These are phyloP conservation scores for Discostella stelligera DNA, from an alignment of 352 stramenopile genomes.

Conservation along the genomic window DNA sequence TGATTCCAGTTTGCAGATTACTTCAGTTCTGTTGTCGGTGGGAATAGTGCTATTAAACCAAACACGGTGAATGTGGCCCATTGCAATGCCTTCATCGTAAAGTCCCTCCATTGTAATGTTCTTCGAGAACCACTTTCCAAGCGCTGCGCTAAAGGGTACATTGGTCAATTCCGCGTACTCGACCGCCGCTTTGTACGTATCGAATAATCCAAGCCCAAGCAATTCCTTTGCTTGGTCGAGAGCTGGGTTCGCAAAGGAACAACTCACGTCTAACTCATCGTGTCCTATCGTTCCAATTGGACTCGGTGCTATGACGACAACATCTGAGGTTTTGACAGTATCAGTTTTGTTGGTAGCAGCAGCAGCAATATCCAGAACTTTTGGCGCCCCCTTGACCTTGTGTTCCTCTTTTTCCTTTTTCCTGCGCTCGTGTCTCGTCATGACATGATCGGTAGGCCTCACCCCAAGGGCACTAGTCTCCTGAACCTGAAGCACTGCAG, in stretches of 20 bases:
- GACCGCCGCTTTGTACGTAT: not conserved
- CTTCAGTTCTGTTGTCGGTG: not conserved
- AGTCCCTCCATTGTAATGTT: not conserved
- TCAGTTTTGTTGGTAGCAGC: not conserved
- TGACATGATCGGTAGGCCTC: not conserved
- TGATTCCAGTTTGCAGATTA: not conserved
- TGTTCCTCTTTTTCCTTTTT: not conserved
- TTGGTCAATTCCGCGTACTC: constrained; percentile 3
- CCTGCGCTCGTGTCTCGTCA: not conserved
- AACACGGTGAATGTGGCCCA: not conserved
- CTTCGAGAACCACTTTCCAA: constrained; percentile 1
- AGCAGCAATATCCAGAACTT: not conserved
- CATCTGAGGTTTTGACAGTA: not conserved
- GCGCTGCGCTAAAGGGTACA: not conserved
- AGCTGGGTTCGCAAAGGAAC: not conserved
- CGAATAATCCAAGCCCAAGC: not conserved
- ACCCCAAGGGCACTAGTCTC: not conserved
- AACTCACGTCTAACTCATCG: not conserved
- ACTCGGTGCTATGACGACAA: not conserved
- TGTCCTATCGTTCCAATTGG: too few relatives aligned
- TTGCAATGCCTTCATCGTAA: not conserved
- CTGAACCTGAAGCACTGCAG: not conserved
- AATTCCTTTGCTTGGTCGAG: not conserved
- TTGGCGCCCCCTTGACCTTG: not conserved
- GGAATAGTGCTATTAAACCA: not conserved